Percentiles rank a stretch among this genome's conserved stretches.
Evolutionary conservation across 495 filamentous ascomycete species (phyloP).

Genomic region (Amorphotheca resinae): DNA sequence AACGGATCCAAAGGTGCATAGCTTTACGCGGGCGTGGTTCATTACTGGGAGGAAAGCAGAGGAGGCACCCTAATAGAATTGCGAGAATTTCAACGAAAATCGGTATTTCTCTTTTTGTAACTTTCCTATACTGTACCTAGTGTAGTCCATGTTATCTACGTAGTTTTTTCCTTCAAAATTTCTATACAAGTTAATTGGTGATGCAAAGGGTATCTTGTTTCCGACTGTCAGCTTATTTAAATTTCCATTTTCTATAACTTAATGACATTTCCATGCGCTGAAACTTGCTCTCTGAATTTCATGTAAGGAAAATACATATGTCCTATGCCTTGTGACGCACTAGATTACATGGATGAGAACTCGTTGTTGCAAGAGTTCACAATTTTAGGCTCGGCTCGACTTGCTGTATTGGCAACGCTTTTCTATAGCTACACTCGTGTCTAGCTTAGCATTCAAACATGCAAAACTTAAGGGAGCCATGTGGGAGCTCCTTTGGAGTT

Average conservation of each 20-base stretch:
- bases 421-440: background rate
- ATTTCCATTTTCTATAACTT: no score
- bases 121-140: background rate
- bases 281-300: no score
- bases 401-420: background rate
- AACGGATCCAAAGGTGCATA: conserved; percentile 6
- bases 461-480: no score
- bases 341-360: background rate
- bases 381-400: background rate
- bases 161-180: background rate
- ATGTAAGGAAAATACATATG: background rate
- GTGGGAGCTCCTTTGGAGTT: no score
- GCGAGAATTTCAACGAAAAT: background rate
- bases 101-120: background rate
- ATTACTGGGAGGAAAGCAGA: background rate
- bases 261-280: no score
- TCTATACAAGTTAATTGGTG: background rate
- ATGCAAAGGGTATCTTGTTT: background rate
- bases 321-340: background rate
- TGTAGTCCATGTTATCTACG: background rate
- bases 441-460: no score
- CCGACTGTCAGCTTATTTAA: background rate
- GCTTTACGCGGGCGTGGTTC: conserved; percentile 3
- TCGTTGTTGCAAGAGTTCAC: background rate
- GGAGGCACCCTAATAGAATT: background rate